Evolutionary conservation across 2,329 filamentous ascomycete species (phyloP), one percentile per base, ranked within the genome.

Genomic region (Emmonsia crescens): DNA sequence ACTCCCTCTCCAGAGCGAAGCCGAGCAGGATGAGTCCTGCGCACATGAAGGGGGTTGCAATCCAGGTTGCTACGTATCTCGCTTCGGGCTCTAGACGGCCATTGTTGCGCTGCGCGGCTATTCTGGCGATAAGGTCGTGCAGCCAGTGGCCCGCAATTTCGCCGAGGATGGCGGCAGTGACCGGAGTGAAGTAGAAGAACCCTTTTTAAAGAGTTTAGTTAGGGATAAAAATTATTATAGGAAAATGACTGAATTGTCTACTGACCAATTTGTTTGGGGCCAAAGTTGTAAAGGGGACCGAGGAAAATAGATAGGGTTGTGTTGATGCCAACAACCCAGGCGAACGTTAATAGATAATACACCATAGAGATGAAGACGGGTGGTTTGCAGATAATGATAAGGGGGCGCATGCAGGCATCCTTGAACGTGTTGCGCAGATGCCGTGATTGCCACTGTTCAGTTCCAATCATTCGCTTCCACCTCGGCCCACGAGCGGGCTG

Each of bases 51-150:
- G 79, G 75, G 4, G 79, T 74, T 0, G 77, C 73, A 24, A 82
- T 62, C 66, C 77, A 80, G 60, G 80, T 76, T 49, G 78, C 78
- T 8, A 74, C 70, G 16, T 85, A 76, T 5, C 83, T 79, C 5
- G 77, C 79, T 70, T 85, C 83, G 49, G 83, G 82, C 66, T 84
- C 80, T 58, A 85, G 81, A 57, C 73, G 76, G n/a, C 81, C 81
- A 5, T 75, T 68, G 69, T 84, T 78, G 2, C 71, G 69, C 8
- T 70, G 69, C 38, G 80, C 78, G 64, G 80, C 81, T 31, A 73
- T 69, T 12, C 68, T 72, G 5, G 79, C 79, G 9, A 83, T 68
- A 2, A 73, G 63, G 64, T 85, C 82, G 69, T 85, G 81, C 5
- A 84, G 72, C 77, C 77, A 84, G 70, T 85, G 83, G 5, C 83